Conservation (phyloP, 1,139 yeast species). For the Saccharomyces hybrid region DNA sequence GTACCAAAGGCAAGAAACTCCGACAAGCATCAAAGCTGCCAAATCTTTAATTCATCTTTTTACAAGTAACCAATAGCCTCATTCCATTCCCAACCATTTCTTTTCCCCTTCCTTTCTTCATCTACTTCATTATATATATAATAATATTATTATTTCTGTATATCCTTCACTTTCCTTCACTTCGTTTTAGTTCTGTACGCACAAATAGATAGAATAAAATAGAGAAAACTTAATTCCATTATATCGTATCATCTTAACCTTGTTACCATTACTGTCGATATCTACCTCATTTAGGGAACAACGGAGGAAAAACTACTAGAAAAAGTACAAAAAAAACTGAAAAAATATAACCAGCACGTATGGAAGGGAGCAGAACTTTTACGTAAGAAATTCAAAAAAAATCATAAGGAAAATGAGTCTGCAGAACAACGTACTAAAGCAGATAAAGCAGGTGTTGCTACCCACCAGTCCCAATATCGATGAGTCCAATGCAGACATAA, state of each 20-base stretch:
- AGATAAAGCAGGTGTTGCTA: neutral
- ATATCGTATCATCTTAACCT: neutral
- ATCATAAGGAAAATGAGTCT: neutral
- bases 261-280: neutral
- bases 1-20: slow-evolving; percentile 22
- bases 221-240: neutral
- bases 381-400: neutral
- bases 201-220: neutral
- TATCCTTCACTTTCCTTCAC: neutral
- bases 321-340: neutral
- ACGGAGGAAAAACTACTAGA: neutral
- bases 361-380: neutral
- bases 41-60: slow-evolving; percentile 28
- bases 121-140: neutral
- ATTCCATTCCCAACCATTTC: neutral
- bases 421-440: neutral
- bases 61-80: slow-evolving; percentile 1
- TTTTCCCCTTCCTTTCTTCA: neutral
- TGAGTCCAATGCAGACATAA: neutral
- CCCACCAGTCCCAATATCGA: neutral
- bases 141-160: neutral
- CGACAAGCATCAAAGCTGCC: slow-evolving; percentile 32
- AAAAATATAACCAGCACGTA: neutral
- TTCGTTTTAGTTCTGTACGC: neutral
- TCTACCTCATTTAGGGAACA: neutral